Conservation (phyloP, 2,329 filamentous ascomycete species). For the Colletotrichum tanaceti region DNA sequence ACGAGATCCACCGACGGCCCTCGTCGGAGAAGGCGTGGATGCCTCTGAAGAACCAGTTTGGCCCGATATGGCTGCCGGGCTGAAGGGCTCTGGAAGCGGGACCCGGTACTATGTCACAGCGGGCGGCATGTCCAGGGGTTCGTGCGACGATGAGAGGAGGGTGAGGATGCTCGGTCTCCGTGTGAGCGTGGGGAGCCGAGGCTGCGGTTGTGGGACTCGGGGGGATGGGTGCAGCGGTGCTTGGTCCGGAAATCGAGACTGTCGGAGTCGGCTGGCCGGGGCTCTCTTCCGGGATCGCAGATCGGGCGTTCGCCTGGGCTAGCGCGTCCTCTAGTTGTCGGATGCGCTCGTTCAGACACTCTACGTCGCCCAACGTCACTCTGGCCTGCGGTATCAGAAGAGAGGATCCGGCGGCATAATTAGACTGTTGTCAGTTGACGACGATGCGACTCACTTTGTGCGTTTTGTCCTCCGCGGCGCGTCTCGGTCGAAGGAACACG, state of each 20-base stretch:
- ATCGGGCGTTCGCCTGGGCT: background rate
- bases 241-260: background rate
- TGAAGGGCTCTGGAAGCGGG: background rate
- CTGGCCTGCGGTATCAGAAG: background rate
- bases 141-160: background rate
- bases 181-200: background rate
- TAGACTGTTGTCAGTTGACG: no score
- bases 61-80: constrained; percentile 10
- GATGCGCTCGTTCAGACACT: constrained; percentile 22
- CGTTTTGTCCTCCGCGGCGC: background rate
- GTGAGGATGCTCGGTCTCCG: background rate
- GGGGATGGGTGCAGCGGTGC: background rate
- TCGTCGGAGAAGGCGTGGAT: constrained; percentile 20
- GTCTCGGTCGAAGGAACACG: constrained; percentile 15
- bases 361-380: constrained; percentile 9
- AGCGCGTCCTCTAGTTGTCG: constrained; percentile 14
- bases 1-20: constrained; percentile 22
- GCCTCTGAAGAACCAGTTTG: constrained; percentile 33
- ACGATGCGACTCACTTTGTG: background rate
- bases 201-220: background rate
- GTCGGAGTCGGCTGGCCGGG: background rate
- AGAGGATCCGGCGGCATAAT: no score
- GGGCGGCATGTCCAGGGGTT: background rate
- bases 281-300: background rate
- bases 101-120: background rate